A percentile compares a stretch with the other conserved stretches of the same genome.
These are phyloP conservation scores for Colletotrichum chrysophilum DNA, from an alignment of 2,329 filamentous ascomycete genomes.

Conservation along the genomic window DNA sequence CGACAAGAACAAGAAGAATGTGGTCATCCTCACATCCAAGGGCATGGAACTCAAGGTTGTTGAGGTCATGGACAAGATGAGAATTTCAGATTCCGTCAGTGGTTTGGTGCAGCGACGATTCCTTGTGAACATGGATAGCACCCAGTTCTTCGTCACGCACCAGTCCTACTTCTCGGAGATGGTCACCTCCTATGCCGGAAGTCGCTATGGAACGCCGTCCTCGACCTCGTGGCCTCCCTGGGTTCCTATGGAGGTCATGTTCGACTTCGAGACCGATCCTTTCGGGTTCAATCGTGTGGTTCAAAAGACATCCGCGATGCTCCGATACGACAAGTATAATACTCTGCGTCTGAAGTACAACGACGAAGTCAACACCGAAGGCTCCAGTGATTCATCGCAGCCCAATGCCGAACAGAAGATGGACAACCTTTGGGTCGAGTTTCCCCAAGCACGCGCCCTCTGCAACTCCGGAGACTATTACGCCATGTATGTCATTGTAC, in stretches of 20 bases:
- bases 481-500: slow-evolving; percentile 95
- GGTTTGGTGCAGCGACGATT: slow-evolving; percentile 95
- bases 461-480: slow-evolving; percentile 99
- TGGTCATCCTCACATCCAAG: slow-evolving; percentile 95
- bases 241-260: slow-evolving; percentile 98
- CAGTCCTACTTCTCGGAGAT: slow-evolving; percentile 88
- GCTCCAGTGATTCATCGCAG: slow-evolving; percentile 53
- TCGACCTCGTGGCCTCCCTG: slow-evolving; percentile 96
- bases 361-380: slow-evolving; percentile 80
- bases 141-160: slow-evolving; percentile 97
- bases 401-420: slow-evolving; percentile 78
- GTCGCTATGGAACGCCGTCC: slow-evolving; percentile 84
- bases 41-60: slow-evolving; percentile 98
- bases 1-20: slow-evolving; percentile 96
- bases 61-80: slow-evolving; percentile 94
- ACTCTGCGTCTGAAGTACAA: slow-evolving; percentile 96
- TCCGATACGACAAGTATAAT: slow-evolving; percentile 98
- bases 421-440: slow-evolving; percentile 96
- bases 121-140: slow-evolving; percentile 93
- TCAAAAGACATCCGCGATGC: slow-evolving; percentile 91
- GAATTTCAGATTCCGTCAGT: slow-evolving; percentile 90
- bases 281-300: slow-evolving; percentile 99
- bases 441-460: slow-evolving; percentile 90
- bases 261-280: slow-evolving; percentile 90
- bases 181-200: slow-evolving; percentile 92